Conservation (phyloP, 257 asterid genomes). For the Salvia hispanica region DNA sequence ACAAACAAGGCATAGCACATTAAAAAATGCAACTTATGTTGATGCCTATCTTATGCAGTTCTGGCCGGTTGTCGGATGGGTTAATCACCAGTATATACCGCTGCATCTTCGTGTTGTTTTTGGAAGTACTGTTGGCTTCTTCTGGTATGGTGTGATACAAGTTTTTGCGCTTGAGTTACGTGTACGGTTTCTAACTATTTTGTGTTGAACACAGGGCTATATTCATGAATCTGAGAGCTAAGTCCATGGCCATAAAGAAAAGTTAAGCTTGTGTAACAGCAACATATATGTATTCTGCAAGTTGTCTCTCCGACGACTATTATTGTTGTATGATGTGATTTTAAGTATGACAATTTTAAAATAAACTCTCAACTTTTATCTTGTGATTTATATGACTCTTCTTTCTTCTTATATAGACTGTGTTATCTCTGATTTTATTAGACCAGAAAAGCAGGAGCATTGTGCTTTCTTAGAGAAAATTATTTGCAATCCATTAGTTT, state of each 20-base stretch:
- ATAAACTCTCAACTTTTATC: no score
- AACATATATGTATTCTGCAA: slow-evolving; percentile 1
- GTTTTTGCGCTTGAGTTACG: no score
- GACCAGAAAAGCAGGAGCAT: no score
- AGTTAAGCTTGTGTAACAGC: slow-evolving; percentile 30
- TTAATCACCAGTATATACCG: slow-evolving; percentile 73
- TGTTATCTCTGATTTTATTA: no score
- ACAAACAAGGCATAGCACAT: no score
- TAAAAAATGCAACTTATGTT: neutral
- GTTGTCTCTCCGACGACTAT: no score
- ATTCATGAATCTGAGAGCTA: slow-evolving; percentile 78
- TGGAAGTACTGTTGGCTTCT: slow-evolving; percentile 68
- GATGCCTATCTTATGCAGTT: slow-evolving; percentile 48
- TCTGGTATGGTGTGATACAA: slow-evolving; percentile 48
- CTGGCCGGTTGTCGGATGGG: slow-evolving; percentile 94
- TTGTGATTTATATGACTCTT: no score
- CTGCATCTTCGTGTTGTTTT: slow-evolving; percentile 79
- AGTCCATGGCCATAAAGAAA: slow-evolving; percentile 53
- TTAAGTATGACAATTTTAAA: no score
- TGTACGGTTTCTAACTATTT: neutral
- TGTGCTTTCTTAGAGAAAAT: no score
- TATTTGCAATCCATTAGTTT: no score
- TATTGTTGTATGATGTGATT: no score
- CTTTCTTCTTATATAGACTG: no score
- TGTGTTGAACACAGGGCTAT: slow-evolving; percentile 59